Percentiles rank a stretch among this genome's conserved stretches.
phyloP scores from a whole-genome alignment of 2,329 filamentous ascomycete genomes.

The Alternaria consortialis region DNA sequence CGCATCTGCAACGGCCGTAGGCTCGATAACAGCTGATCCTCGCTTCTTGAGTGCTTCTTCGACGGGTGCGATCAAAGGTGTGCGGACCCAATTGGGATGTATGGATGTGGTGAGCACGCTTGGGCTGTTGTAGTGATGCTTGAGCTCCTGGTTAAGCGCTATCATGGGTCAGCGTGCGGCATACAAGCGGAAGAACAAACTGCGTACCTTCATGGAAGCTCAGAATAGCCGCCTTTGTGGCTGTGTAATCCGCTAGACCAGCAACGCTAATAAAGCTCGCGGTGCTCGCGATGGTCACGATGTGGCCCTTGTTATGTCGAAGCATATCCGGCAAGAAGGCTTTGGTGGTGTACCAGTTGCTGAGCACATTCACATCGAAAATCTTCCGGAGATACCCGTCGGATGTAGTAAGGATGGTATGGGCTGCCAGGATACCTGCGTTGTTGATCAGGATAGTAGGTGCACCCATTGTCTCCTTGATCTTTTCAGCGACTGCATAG shows the following conservation, averaged over 20 bases:
- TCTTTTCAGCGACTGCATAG: constrained; percentile 32
- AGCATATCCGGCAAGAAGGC: constrained; percentile 52
- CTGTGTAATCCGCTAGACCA: constrained; percentile 63
- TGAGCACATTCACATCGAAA: constrained; percentile 50
- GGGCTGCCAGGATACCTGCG: constrained; percentile 42
- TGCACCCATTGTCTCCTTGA: constrained; percentile 33
- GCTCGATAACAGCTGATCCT: constrained; percentile 48
- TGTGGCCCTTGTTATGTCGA: constrained; percentile 57
- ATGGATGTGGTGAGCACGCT: constrained; percentile 54
- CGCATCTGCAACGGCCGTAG: constrained; percentile 51
- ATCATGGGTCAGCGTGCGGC: constrained; percentile 1
- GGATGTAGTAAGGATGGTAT: constrained; percentile 45
- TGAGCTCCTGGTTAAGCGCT: constrained; percentile 52
- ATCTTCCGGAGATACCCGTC: constrained; percentile 45
- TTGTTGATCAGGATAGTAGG: constrained; percentile 51
- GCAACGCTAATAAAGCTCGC: constrained; percentile 60
- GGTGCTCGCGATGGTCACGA: constrained; percentile 65
- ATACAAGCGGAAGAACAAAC: constrained; percentile 53
- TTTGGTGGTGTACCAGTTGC: constrained; percentile 46
- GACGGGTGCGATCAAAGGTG: constrained; percentile 50
- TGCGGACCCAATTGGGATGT: constrained; percentile 55
- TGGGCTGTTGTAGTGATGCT: constrained; percentile 50
- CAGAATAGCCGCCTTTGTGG: constrained; percentile 62
- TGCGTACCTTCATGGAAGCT: constrained; percentile 63
- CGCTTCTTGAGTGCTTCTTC: constrained; percentile 43